phyloP scores from a whole-genome alignment of 139 green algal species.

The Raphidocelis subcapitata region DNA sequence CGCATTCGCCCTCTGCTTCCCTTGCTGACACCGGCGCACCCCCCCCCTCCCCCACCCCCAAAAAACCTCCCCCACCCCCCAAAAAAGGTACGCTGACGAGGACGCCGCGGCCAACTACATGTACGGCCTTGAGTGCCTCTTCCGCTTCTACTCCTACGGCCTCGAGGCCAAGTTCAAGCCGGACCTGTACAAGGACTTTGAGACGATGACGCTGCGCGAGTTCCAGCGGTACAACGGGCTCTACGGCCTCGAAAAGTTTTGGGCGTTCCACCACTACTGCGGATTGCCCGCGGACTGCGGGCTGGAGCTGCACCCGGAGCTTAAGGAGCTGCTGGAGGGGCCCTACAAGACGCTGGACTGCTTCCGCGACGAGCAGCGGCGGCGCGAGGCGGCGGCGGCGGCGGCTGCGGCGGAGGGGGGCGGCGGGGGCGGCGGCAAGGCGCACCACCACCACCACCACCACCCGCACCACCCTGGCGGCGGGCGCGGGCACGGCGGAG shows the following conservation, averaged over 20 bases:
- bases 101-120: conserved; percentile 63
- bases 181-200: conserved; percentile 79
- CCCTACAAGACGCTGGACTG: conserved; percentile 75
- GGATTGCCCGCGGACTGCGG: conserved; percentile 59
- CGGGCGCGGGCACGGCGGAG: too few species aligned
- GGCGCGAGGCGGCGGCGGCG: conserved; percentile 2
- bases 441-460: too few species aligned
- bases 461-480: too few species aligned
- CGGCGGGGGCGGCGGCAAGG: too few species aligned
- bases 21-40: too few species aligned
- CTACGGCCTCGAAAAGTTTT: conserved; percentile 98
- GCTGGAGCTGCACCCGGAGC: conserved; percentile 52
- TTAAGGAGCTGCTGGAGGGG: conserved; percentile 68
- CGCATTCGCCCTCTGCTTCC: too few species aligned
- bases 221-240: conserved; percentile 58
- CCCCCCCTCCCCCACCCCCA: too few species aligned
- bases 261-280: conserved; percentile 94
- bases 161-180: conserved; percentile 79
- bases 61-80: too few species aligned
- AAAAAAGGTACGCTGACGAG: conserved; percentile 36
- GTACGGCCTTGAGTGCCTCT: conserved; percentile 98
- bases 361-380: conserved; percentile 56
- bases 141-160: conserved; percentile 93
- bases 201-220: background rate
- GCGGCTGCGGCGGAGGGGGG: background rate